Base-by-base conservation (phyloP, 1,139 yeast genomes). In the Taphrina sp. region DNA sequence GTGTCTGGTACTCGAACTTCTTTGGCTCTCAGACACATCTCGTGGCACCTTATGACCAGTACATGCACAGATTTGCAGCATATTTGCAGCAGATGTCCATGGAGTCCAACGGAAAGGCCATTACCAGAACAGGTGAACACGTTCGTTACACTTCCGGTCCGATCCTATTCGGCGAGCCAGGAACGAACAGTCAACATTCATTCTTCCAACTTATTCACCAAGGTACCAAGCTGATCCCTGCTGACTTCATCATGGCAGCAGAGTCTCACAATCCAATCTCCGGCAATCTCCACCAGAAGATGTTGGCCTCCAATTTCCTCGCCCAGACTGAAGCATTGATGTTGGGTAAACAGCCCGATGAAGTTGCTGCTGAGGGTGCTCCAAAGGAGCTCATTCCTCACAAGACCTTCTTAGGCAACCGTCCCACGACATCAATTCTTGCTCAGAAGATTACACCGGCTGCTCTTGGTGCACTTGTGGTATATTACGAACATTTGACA, bases 161-260 rank as follows among this genome's bases (percentile, higher is more conserved):
- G 59, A 89, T 92, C 62, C 76, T 92, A 68, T 92, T 92, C 69
- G 98, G 98, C 69, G 98, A 92, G 77, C 98, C 98, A 68, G 95
- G 96, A 61, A 92, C 98, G 63, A 92, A 92, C 73, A 95, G 98
- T 59, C 98, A 92, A 77, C 98, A 92, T 76, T 90, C 97, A 35
- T 92, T 92, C 84, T 92, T 92, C 92, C 98, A 92, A 76, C 82
- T 92, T 74, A 95, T 92, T 60, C 98, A 92, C 76, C 98, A 92
- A 77, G 98, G 98, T 70, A 89, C 98, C 64, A 92, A 92, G 77
- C 77, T 90, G 71, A 92, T 92, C 66, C 98, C 98, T 66, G 76
- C 97, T 42, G 98, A 92, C 73, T 92, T 92, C 76, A 88, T 92
- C 69, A 75, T 92, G 67, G 96, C 98, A 66, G 97, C 97, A 57